phyloP scores from a whole-genome alignment of 306 rosid species.

The Quercus variabilis region DNA sequence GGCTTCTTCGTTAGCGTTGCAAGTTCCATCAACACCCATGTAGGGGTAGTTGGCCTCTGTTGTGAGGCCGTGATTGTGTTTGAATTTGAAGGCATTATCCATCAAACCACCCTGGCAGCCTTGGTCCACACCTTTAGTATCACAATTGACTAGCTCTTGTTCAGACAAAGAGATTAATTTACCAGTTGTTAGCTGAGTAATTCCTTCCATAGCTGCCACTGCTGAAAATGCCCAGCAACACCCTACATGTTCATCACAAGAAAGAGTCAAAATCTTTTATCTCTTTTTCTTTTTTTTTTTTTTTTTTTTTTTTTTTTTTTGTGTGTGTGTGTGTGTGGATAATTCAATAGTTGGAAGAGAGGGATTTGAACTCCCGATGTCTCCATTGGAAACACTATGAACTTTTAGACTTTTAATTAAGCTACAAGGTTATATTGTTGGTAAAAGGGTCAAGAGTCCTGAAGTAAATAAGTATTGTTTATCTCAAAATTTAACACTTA shows the following conservation, averaged over 20 bases:
- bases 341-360: too few relatives aligned
- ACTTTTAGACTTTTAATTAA: too few relatives aligned
- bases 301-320: too few relatives aligned
- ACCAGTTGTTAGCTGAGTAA: slow-evolving; percentile 12
- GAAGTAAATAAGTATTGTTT: neutral
- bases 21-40: slow-evolving; percentile 22
- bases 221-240: slow-evolving; percentile 49
- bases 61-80: slow-evolving; percentile 29
- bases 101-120: slow-evolving; percentile 41
- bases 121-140: slow-evolving; percentile 28
- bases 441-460: too few relatives aligned
- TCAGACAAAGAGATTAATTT: slow-evolving; percentile 30
- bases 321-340: too few relatives aligned
- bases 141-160: slow-evolving; percentile 53
- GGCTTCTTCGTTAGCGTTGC: slow-evolving; percentile 17
- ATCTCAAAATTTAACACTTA: neutral
- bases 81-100: slow-evolving; percentile 46
- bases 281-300: too few relatives aligned
- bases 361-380: too few relatives aligned
- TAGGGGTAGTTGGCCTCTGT: slow-evolving; percentile 37
- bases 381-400: too few relatives aligned
- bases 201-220: slow-evolving; percentile 45
- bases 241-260: slow-evolving; percentile 8
- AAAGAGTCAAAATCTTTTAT: neutral
- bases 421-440: too few relatives aligned